Evolutionary conservation across 1,284 basidiomycete genomes (phyloP).

Genomic region (Ustilago hordei): DNA sequence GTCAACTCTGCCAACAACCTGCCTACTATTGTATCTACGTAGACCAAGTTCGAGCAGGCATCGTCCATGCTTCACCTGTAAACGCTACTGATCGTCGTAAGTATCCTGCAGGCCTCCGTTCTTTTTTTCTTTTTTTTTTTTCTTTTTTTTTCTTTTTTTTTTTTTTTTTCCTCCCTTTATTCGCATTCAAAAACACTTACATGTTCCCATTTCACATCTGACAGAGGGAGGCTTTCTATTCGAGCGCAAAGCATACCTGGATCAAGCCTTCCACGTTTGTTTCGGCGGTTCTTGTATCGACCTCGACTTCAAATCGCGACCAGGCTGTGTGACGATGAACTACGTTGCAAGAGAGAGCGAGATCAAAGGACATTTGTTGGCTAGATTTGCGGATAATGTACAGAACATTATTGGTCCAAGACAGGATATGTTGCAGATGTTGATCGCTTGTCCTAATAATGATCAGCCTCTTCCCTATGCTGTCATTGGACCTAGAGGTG

Average conservation of each 20-base stretch:
- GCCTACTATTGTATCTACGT: constrained; percentile 42
- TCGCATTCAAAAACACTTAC: background rate
- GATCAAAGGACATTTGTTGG: constrained; percentile 22
- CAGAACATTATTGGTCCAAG: constrained; percentile 15
- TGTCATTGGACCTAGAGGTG: constrained; percentile 19
- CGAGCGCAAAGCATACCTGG: background rate
- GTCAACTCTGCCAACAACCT: constrained; percentile 11
- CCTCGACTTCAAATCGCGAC: constrained; percentile 12
- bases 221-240: constrained; percentile 39
- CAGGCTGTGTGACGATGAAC: constrained; percentile 18
- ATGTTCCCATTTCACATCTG: background rate
- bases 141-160: background rate
- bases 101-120: background rate
- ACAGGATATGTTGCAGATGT: constrained; percentile 12
- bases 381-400: constrained; percentile 24
- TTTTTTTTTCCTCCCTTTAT: background rate
- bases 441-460: constrained; percentile 6
- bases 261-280: constrained; percentile 18
- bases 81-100: constrained; percentile 37
- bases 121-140: no score
- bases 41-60: constrained; percentile 24
- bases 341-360: constrained; percentile 1
- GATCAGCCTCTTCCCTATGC: constrained; percentile 20
- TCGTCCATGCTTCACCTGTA: constrained; percentile 12
- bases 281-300: constrained; percentile 32